Evolutionary conservation across 2,329 filamentous ascomycete species (phyloP), one percentile per base, ranked within the genome.

Genomic region (Periconia macrospinosa): DNA sequence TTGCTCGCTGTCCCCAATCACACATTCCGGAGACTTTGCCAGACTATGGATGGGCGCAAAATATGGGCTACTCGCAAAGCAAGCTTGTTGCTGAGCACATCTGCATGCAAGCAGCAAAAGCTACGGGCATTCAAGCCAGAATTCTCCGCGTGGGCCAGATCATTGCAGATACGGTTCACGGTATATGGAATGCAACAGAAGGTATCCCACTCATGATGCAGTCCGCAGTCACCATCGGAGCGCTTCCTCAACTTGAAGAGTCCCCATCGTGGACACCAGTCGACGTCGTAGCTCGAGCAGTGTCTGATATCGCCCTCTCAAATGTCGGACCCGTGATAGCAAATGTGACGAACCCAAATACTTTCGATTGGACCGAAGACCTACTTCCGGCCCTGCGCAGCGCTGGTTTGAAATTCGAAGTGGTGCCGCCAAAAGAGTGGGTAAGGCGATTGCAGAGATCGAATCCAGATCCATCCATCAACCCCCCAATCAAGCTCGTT

Each of bases 311-410:
- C 20, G n/a, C 41, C 52, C 57, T 40, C 27, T 44, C 30, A 11
- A 23, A 23, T 30, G 27, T 33, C 30, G 11, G 15, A 33, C 15
- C 42, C 54, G 8, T 33, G 8, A 33, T 33, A 7, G 30, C 30
- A 7, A 33, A 85, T 54, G 70, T 87, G 8, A 70, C 81, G 14
- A 84, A 85, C 55, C 77, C 78, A 0, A 65, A 54, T 0, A 68
- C 71, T 6, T 80, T 84, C 60, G 73, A 79, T 49, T 86, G 82
- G 81, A 81, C 80, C 0, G 56, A 70, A 0, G 79, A 84, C 46
- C 70, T 86, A 15, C 74, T 86, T 0, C 82, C 82, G 1, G 75
- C 76, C 1, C 68, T 86, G 2, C 61, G 63, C 11, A 62, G 65
- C 0, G 74, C 78, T 0, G 80, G 81, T 78, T 42, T 69, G 1